These are phyloP conservation scores for Paramecium sonneborni DNA, from an alignment of 73 alveolate genomes.

Conservation along the genomic window DNA sequence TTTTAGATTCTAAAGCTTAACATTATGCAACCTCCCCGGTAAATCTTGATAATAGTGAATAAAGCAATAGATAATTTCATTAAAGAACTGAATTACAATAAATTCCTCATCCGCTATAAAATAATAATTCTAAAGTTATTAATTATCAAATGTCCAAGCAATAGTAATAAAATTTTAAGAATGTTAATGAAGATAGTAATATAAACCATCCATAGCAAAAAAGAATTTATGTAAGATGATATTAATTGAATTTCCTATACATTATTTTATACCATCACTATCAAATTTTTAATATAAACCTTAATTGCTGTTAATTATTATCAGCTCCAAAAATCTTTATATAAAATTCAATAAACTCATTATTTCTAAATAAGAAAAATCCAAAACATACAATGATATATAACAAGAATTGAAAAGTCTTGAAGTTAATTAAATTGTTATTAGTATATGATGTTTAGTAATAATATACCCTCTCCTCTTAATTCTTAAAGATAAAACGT, in stretches of 20 bases:
- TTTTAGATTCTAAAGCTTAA: not conserved
- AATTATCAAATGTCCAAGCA: not conserved
- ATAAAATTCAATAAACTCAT: too few species aligned
- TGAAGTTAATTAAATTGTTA: too few species aligned
- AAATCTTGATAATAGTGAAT: not conserved
- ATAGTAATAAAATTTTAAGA: not conserved
- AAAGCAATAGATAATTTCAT: not conserved
- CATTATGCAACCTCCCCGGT: not conserved
- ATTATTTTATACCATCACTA: too few species aligned
- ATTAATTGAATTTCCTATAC: not conserved
- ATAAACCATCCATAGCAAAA: not conserved
- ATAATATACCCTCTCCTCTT: too few species aligned
- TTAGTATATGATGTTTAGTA: too few species aligned
- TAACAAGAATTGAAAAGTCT: too few species aligned
- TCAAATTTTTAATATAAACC: too few species aligned
- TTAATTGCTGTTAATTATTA: too few species aligned
- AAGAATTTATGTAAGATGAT: constrained; percentile 6
- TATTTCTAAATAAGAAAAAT: too few species aligned
- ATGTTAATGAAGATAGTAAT: not conserved
- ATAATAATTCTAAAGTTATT: not conserved
- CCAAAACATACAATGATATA: too few species aligned
- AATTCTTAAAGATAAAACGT: too few species aligned
- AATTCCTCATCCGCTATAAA: not conserved
- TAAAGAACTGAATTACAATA: not conserved
- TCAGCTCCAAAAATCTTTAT: too few species aligned